phyloP scores from a whole-genome alignment of 2,329 filamentous ascomycete genomes.

The Chrysoporthe austroafricana region DNA sequence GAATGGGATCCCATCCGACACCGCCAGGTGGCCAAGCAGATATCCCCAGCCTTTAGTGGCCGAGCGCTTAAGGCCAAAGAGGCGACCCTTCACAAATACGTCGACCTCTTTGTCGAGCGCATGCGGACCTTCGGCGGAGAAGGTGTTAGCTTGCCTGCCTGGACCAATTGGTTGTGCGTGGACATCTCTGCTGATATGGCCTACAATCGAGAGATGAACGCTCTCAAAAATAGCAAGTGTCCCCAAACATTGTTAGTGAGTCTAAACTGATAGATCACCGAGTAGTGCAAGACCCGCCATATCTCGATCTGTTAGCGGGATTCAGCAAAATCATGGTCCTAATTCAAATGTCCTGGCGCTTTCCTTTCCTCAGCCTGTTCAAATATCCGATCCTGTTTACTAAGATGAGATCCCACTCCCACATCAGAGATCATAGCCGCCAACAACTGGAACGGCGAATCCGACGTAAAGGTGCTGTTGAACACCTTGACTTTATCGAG shows the following conservation, averaged over 20 bases:
- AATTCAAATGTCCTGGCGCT: constrained; percentile 14
- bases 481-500: constrained; percentile 31
- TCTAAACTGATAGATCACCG: too few relatives aligned
- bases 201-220: constrained; percentile 29
- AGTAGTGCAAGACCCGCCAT: constrained; percentile 12
- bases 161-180: constrained; percentile 31
- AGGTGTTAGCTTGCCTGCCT: constrained; percentile 27
- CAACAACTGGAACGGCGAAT: constrained; percentile 26
- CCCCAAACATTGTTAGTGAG: not conserved
- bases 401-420: constrained; percentile 16
- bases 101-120: constrained; percentile 31
- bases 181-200: constrained; percentile 33
- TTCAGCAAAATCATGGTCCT: not conserved
- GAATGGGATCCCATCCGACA: constrained; percentile 33
- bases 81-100: constrained; percentile 30
- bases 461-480: constrained; percentile 16
- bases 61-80: constrained; percentile 28
- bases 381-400: constrained; percentile 1
- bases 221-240: constrained; percentile 29
- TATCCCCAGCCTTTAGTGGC: constrained; percentile 34
- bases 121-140: constrained; percentile 27
- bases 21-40: constrained; percentile 30
- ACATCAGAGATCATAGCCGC: constrained; percentile 27
- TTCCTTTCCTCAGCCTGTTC: constrained; percentile 8
- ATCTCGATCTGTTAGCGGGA: constrained; percentile 2